Base-by-base conservation (phyloP, 805 yeast species). In the Sugiyamaella qingdaonensis region DNA sequence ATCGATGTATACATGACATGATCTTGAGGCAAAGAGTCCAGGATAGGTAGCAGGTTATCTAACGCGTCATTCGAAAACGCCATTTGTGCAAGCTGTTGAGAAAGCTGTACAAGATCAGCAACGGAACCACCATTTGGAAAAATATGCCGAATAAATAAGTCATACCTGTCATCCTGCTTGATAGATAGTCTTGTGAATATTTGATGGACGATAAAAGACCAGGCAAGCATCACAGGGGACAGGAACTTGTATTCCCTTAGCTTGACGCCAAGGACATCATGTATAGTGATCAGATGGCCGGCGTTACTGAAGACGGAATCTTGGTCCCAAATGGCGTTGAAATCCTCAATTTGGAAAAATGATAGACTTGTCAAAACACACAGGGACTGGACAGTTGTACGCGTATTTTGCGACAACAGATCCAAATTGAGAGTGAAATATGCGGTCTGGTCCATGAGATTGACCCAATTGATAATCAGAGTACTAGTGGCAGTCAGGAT, bases 141-240 rank as follows among this genome's bases (percentile, higher is more conserved):
- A 13, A 19, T 2, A 19, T 39, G 43, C 13, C 13, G 13, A 39
- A 39, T 39, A 39, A 39, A 39, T 39, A 39, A 39, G 24, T 39
- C 43, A 19, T 39, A 39, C 24, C 13, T 19, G 18, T 16, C 29
- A 16, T 51, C 44, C 2, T 51, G 58, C n/a, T 41, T 53, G 31
- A 55, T 60, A 8, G 56, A 57, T 27, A 54, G 57, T 33, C 61
- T 52, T 5, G 63, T 52, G 4, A 68, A 61, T 10, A 65, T 56
- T 24, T 58, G 46, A 39, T 59, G 62, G 1, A 65, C 50, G 8
- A 59, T 59, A 16, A 66, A 55, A 2, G 62, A 59, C 71, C 71
- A 68, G 8, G 62, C 65, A 11, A 68, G 60, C 13, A 54, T 43
- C 18, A 55, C 52, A 13, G 60, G 58, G 37, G 58, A 14, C 24